Conservation (phyloP, 2,329 filamentous ascomycete genomes). For the Ramularia endophylla region DNA sequence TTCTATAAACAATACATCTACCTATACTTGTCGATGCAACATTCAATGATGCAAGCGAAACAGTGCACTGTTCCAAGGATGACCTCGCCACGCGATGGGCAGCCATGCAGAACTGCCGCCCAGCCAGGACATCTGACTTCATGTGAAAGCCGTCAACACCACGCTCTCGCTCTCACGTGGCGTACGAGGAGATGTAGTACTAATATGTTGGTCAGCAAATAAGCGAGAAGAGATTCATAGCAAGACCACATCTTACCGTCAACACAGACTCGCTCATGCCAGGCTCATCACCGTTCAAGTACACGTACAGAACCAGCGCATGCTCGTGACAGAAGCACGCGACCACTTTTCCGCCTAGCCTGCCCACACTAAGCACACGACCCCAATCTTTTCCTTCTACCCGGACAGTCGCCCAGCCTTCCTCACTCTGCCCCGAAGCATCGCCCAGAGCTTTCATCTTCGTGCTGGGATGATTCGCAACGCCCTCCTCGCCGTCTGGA, state of each 20-base stretch:
- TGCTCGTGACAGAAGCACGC: conserved; percentile 81
- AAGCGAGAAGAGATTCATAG: background rate
- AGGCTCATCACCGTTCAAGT: conserved; percentile 66
- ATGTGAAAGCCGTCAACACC: no score
- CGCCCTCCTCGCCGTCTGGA: conserved; percentile 54
- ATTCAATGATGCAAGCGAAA: no score
- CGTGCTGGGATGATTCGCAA: conserved; percentile 77
- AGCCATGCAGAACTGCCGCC: no score
- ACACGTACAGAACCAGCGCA: conserved; percentile 77
- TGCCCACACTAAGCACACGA: conserved; percentile 83
- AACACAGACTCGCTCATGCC: conserved; percentile 66
- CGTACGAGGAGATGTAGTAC: conserved; percentile 55
- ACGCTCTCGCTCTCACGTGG: conserved; percentile 7
- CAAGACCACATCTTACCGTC: conserved; percentile 51
- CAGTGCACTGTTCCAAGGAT: no score
- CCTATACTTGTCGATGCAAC: no score
- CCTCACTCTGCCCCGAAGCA: conserved; percentile 60
- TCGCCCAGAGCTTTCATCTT: conserved; percentile 58
- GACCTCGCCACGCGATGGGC: no score
- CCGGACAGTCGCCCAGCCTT: conserved; percentile 80
- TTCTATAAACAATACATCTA: no score
- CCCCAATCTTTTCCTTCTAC: conserved; percentile 96
- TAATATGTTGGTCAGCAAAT: conserved; percentile 26
- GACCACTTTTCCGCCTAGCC: conserved; percentile 84
- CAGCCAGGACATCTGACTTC: no score